phyloP scores from a whole-genome alignment of 228 moss, liverwort and hornwort genomes.

The Sphagnum fallax region DNA sequence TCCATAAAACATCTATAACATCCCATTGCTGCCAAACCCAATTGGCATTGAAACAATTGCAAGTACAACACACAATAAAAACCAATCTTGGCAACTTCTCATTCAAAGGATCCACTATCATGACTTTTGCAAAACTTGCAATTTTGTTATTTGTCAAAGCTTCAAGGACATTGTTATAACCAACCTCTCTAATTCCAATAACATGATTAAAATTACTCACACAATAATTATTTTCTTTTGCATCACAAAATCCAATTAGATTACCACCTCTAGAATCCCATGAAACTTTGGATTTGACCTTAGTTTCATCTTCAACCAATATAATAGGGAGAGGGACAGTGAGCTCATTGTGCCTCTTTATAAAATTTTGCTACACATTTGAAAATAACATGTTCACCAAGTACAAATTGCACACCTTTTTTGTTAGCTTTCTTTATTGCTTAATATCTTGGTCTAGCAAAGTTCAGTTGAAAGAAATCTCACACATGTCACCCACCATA shows the following conservation, averaged over 20 bases:
- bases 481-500: background rate
- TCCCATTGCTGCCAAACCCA: too few species aligned
- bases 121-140: background rate
- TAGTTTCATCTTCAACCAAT: background rate
- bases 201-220: background rate
- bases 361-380: background rate
- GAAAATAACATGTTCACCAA: constrained; percentile 1
- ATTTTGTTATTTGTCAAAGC: background rate
- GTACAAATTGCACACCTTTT: constrained; percentile 2
- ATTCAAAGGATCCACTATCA: too few species aligned
- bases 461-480: background rate
- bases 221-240: background rate
- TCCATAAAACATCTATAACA: too few species aligned
- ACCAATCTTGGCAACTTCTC: too few species aligned
- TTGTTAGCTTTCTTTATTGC: background rate
- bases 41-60: too few species aligned
- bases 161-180: background rate
- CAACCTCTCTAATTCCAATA: constrained; percentile 1
- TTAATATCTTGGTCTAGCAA: background rate
- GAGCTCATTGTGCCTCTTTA: background rate
- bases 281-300: background rate
- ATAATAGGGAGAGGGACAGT: background rate
- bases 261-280: background rate
- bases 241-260: constrained; percentile 3
- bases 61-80: too few species aligned